phyloP scores from a whole-genome alignment of 2,329 filamentous ascomycete species.

The Cryphonectria naterciae region DNA sequence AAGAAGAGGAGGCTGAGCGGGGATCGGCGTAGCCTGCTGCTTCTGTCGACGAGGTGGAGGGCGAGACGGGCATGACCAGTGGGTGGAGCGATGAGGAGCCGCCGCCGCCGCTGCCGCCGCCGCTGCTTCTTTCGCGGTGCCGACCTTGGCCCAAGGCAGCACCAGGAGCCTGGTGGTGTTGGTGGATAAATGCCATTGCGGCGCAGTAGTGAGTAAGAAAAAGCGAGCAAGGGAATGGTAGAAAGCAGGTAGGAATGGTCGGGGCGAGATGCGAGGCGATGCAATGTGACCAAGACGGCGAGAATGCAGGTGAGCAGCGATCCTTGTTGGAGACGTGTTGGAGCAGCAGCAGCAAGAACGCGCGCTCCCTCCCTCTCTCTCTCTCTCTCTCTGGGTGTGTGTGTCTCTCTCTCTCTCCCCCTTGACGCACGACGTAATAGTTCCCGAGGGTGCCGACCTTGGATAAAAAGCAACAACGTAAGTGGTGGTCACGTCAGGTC shows the following conservation, averaged over 20 bases:
- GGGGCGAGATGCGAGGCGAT: not conserved
- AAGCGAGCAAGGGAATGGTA: not conserved
- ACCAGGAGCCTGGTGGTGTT: not conserved
- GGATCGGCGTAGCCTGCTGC: not conserved
- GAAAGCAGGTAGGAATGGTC: not conserved
- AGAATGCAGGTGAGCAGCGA: not conserved
- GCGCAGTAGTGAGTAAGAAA: not conserved
- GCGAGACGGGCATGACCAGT: conserved; percentile 3
- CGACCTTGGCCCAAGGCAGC: no score
- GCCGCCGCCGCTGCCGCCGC: no score
- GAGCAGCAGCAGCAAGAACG: not conserved
- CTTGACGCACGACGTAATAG: not conserved
- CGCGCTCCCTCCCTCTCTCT: not conserved
- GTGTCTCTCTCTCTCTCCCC: not conserved
- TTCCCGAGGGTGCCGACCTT: not conserved
- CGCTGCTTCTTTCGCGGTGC: not conserved
- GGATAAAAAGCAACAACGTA: not conserved
- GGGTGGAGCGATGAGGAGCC: not conserved
- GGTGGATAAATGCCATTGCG: conserved; percentile 11
- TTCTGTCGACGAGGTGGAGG: not conserved
- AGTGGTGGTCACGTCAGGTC: not conserved
- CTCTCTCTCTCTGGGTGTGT: not conserved
- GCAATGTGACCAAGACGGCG: not conserved
- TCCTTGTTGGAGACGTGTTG: not conserved
- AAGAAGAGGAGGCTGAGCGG: conserved; percentile 9